These are phyloP conservation scores for Populus deltoides DNA, from an alignment of 345 rosid species.

Conservation along the genomic window DNA sequence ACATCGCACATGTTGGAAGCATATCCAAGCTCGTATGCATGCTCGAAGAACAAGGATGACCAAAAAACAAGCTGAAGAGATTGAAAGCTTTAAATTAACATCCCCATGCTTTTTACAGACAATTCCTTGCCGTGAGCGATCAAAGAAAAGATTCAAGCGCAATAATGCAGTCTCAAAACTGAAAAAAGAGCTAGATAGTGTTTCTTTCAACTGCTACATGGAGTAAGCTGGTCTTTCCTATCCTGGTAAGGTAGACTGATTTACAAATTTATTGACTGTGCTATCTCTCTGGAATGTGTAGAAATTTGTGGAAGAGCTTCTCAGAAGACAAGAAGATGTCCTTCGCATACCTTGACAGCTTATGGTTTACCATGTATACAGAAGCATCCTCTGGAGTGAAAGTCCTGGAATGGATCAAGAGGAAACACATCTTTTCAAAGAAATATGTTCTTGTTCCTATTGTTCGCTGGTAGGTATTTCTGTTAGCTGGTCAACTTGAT, in stretches of 20 bases:
- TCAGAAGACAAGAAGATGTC: conserved; percentile 38
- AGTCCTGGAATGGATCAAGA: conserved; percentile 53
- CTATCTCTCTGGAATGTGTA: conserved; percentile 23
- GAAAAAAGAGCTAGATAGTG: neutral
- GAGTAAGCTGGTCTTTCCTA: conserved; percentile 38
- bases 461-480: conserved; percentile 48
- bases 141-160: conserved; percentile 34
- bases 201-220: conserved; percentile 28
- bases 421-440: conserved; percentile 48
- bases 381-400: conserved; percentile 22
- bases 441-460: conserved; percentile 67
- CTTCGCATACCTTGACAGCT: conserved; percentile 47
- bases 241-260: neutral
- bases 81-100: conserved; percentile 8
- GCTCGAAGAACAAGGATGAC: conserved; percentile 25
- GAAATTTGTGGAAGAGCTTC: conserved; percentile 52
- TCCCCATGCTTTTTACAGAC: conserved; percentile 42
- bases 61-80: conserved; percentile 11
- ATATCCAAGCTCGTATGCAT: conserved; percentile 2
- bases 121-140: conserved; percentile 31
- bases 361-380: conserved; percentile 55
- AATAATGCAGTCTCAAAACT: conserved; percentile 27
- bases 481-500: neutral
- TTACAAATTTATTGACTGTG: neutral
- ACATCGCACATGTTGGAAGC: conserved; percentile 34